phyloP scores from a whole-genome alignment of 106 monocot species.

The Platanthera guangdongensis region DNA sequence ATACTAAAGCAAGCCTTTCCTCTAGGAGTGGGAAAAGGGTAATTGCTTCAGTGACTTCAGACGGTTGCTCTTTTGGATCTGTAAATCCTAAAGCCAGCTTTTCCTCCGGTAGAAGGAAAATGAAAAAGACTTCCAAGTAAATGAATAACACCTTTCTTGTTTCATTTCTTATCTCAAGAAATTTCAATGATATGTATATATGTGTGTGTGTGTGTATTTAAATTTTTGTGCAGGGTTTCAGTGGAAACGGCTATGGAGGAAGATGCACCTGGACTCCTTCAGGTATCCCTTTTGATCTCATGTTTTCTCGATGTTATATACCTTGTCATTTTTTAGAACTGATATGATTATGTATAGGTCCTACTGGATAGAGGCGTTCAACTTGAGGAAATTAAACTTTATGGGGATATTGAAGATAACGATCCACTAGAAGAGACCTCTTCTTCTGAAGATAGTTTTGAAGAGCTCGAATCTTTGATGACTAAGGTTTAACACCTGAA shows the following conservation, averaged over 20 bases:
- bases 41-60: too few species aligned
- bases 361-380: conserved; percentile 73
- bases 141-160: background rate
- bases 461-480: conserved; percentile 71
- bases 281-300: conserved; percentile 27
- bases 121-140: conserved; percentile 3
- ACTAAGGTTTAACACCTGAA: conserved; percentile 38
- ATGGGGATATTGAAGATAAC: conserved; percentile 51
- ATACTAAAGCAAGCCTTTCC: background rate
- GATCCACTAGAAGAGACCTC: conserved; percentile 23
- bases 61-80: background rate
- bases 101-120: background rate
- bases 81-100: background rate
- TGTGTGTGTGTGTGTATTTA: too few species aligned
- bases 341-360: conserved; percentile 33
- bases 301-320: conserved; percentile 4
- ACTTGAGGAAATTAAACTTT: conserved; percentile 85
- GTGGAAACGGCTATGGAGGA: conserved; percentile 83
- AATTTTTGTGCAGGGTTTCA: conserved; percentile 16
- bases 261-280: conserved; percentile 94
- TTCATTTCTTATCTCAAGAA: background rate
- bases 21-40: background rate
- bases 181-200: background rate
- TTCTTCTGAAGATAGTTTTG: conserved; percentile 49
- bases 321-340: background rate